These are phyloP conservation scores for Sugiyamaella smithiae DNA, from an alignment of 805 yeast genomes.

Conservation along the genomic window DNA sequence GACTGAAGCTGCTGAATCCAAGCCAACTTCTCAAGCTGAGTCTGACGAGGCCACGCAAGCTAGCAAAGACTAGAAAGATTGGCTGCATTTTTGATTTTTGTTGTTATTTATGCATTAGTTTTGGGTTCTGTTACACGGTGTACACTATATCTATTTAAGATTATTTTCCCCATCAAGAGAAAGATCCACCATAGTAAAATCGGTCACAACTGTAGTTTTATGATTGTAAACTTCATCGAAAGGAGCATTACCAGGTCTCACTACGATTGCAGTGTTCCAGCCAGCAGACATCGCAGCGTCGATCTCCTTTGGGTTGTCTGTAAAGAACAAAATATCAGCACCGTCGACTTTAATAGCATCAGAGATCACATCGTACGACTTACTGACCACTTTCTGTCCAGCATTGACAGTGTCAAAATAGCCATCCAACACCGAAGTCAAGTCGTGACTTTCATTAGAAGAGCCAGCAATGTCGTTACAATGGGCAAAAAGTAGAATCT, in stretches of 20 bases:
- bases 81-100: no score
- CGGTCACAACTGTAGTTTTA: constrained; percentile 1
- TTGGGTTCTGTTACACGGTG: no score
- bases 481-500: constrained; percentile 68
- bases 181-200: no score
- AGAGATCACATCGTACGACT: constrained; percentile 59
- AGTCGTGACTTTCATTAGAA: constrained; percentile 38
- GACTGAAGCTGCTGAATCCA: not conserved
- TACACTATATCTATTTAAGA: no score
- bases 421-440: constrained; percentile 54
- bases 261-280: constrained; percentile 54
- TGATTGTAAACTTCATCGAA: constrained; percentile 6
- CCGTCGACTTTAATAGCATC: constrained; percentile 36
- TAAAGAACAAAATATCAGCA: constrained; percentile 55
- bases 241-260: constrained; percentile 69
- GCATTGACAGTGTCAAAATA: constrained; percentile 85
- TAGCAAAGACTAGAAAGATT: no score
- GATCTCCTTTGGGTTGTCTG: constrained; percentile 78
- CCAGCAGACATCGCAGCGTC: constrained; percentile 71
- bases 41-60: no score
- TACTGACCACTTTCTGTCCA: constrained; percentile 61
- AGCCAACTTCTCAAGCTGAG: no score
- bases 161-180: no score
- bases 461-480: constrained; percentile 41
- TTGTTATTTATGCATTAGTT: no score